A percentile compares a stretch with the other conserved stretches of the same genome.
Conservation (phyloP, 2,329 filamentous ascomycete genomes). For the Pestalotiopsis sp. region DNA sequence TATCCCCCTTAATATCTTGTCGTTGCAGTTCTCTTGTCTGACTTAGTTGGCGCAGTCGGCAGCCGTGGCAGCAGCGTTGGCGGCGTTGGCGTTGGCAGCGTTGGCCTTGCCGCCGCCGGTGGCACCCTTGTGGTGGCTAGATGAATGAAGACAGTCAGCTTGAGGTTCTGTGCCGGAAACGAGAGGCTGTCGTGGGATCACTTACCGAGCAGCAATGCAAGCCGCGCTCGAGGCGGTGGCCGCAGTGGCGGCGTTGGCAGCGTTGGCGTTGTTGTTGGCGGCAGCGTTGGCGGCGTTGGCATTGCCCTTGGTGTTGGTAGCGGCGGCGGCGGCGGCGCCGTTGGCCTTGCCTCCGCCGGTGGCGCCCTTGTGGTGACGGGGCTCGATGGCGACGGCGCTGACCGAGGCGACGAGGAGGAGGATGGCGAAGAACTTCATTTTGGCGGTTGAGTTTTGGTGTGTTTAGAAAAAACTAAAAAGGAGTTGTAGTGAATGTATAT, state of each 20-base stretch:
- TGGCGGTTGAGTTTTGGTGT: conserved; percentile 1
- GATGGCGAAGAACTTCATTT: conserved; percentile 17
- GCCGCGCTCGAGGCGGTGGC: background rate
- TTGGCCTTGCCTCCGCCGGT: background rate
- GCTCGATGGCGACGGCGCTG: conserved; percentile 13
- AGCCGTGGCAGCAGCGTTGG: background rate
- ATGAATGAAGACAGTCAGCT: background rate
- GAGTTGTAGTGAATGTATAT: conserved; percentile 1
- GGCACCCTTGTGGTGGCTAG: conserved; percentile 5
- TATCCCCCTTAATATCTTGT: background rate
- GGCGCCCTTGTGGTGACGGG: conserved; percentile 9
- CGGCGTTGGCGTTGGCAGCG: conserved; percentile 3
- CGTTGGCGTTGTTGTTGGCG: conserved; percentile 3
- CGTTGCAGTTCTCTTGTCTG: background rate
- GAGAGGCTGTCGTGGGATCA: background rate
- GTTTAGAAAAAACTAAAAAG: background rate
- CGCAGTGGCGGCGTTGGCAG: background rate
- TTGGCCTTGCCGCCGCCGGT: background rate
- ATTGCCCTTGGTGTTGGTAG: background rate
- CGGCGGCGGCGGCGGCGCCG: background rate
- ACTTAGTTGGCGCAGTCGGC: conserved; percentile 2
- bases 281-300: background rate
- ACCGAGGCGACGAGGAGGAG: conserved; percentile 12
- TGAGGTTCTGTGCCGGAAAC: too few relatives aligned
- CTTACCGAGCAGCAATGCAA: conserved; percentile 9